A percentile compares a stretch with the other conserved stretches of the same genome.
These are phyloP conservation scores for Ambrosia hybrid DNA, from an alignment of 140 eudicot species.

Conservation along the genomic window DNA sequence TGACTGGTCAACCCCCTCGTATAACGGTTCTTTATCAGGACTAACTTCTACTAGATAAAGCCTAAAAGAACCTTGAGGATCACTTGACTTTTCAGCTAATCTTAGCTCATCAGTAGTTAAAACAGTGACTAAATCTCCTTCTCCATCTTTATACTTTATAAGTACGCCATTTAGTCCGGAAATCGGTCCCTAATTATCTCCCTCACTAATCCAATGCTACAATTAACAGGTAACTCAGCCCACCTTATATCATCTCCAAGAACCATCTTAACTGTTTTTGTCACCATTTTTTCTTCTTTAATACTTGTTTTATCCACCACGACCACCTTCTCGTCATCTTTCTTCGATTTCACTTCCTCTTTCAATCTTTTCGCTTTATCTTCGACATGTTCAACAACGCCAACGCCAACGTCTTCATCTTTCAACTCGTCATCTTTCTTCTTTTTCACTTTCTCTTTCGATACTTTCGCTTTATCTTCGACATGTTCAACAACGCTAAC, in stretches of 20 bases:
- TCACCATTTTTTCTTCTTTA: constrained; percentile 55
- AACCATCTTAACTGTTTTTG: constrained; percentile 66
- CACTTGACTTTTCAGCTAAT: constrained; percentile 64
- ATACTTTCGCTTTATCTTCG: constrained; percentile 28
- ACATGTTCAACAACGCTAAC: constrained; percentile 38
- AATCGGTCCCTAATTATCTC: constrained; percentile 70
- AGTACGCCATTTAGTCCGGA: constrained; percentile 76
- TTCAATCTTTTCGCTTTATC: constrained; percentile 31
- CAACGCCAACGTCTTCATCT: constrained; percentile 4
- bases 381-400: constrained; percentile 33
- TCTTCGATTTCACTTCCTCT: constrained; percentile 41
- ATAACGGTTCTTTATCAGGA: constrained; percentile 76
- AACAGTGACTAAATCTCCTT: constrained; percentile 88
- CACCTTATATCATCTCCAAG: constrained; percentile 86
- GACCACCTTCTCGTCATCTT: constrained; percentile 55
- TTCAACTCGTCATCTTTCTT: constrained; percentile 36
- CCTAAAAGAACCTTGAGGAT: constrained; percentile 59
- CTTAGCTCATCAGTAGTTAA: constrained; percentile 75
- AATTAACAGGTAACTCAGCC: constrained; percentile 72
- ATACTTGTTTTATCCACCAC: constrained; percentile 53
- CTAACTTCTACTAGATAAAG: constrained; percentile 66
- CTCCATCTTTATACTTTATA: constrained; percentile 80
- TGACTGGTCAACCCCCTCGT: constrained; percentile 40
- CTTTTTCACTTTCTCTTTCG: constrained; percentile 48
- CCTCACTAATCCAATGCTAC: constrained; percentile 65